Evolutionary conservation across 441 rosid genomes (phyloP), one percentile per base, ranked within the genome.

Genomic region (Adansonia rubrostipa): DNA sequence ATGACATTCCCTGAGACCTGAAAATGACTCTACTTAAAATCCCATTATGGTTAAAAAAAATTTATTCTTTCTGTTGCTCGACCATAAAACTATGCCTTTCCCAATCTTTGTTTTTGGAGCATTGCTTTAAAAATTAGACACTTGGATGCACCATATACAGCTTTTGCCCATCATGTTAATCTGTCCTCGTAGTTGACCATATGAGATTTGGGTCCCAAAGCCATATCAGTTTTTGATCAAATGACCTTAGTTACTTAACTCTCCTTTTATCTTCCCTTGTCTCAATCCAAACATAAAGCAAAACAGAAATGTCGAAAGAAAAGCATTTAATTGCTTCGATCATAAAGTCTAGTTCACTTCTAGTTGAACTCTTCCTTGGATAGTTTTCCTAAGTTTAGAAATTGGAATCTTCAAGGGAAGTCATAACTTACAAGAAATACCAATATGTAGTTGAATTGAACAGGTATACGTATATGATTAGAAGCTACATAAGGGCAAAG

Each of bases 41-140:
- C 76, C 36, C 60, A 42, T 64, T 53, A 22, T 11, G 60, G 66
- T 58, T 60, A 24, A 48, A 17, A 20, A 47, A 73, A 73, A 20
- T 0, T 1, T 66, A 75, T 75, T 80, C 82, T 67, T 40, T 69
- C 71, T 80, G 79, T 51, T 75, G 71, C 63, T 61, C 20, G 2
- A 65, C 51, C 66, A 57, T 67, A 48, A n/a, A 17, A 13, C 50
- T n/a, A 3, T 71, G 11, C 28, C 24, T 61, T 78, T 44, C 70
- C 36, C 9, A 11, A 20, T 47, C 48, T 36, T 64, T 10, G 69
- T 36, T 40, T 14, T 40, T n/a, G 22, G 13, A 36, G 48, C 20
- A 65, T 28, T 9, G 17, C 67, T 13, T 62, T 13, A 28, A 62
- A 61, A 24, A 22, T 10, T 2, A 24, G 8, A 61, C 40, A 24